Evolutionary conservation across 768 basidiomycete species (phyloP), one percentile per base, ranked within the genome.

Genomic region (Termitomyces sp.): DNA sequence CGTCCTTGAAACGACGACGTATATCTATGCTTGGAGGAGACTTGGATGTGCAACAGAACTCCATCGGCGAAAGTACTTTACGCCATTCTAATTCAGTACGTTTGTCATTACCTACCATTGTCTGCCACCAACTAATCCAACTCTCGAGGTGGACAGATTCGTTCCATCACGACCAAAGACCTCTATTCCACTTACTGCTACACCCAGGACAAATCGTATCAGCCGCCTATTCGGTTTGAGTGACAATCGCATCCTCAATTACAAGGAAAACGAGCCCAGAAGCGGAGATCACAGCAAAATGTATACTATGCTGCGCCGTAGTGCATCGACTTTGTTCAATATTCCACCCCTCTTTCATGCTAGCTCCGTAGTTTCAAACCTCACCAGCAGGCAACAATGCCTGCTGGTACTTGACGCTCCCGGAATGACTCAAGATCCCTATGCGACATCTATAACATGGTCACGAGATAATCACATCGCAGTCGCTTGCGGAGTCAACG

Each of bases 141-240:
- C 34, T 17, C 41, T 41, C 47, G n/a, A 87, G 85, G 75, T 80
- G 40, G 85, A 87, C 61, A 77, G 86, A 44, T 88, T 87, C 65
- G 77, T 87, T 37, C 71, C 86, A 1, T 70, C 73, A 5, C 78
- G 82, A 16, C 80, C 82, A 6, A 78, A 81, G 43, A 68, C 68
- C 7, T 68, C 75, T 10, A 64, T 85, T 8, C 85, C 86, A 4
- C 77, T 88, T 45, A 79, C 83, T 54, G 77, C 73, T 35, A 87
- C 85, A 1, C 86, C 86, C 12, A 82, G 86, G 17, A 85, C 86
- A n/a, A 81, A 78, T 53, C 80, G 86, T 21, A 84, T 87, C 44
- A 82, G 84, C 62, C 80, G 81, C 60, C 72, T 81, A 25, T 84
- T 87, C 43, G 86, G 86, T 8, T 75, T 87, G 37, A 62, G 79